phyloP scores from a whole-genome alignment of 768 basidiomycete genomes.

The Tulasnella sp. region DNA sequence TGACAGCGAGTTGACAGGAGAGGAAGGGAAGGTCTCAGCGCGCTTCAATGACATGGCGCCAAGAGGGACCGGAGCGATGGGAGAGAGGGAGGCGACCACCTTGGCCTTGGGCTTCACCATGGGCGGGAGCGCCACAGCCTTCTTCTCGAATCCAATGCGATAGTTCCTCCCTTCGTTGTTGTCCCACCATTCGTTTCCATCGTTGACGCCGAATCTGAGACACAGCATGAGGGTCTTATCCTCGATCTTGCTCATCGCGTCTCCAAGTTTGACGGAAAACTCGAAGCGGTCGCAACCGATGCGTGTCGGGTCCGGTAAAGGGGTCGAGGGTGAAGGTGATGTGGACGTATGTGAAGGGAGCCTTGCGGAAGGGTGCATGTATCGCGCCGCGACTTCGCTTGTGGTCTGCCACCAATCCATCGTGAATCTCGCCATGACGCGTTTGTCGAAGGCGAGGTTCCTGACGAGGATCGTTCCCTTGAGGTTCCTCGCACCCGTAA shows the following conservation, averaged over 20 bases:
- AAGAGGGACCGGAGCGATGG: too few relatives aligned
- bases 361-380: constrained; percentile 34
- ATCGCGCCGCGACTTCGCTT: constrained; percentile 76
- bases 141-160: constrained; percentile 45
- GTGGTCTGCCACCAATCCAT: constrained; percentile 95
- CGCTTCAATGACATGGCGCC: neutral
- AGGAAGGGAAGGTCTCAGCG: neutral
- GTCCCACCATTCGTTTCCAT: constrained; percentile 81
- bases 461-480: constrained; percentile 67
- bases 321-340: constrained; percentile 20
- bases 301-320: constrained; percentile 23
- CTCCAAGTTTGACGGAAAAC: constrained; percentile 65
- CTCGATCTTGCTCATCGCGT: constrained; percentile 63
- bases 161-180: constrained; percentile 78
- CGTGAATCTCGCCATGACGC: constrained; percentile 82
- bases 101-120: neutral
- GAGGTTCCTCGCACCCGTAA: constrained; percentile 37
- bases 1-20: too few relatives aligned
- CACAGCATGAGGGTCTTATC: constrained; percentile 76
- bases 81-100: too few relatives aligned
- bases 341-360: constrained; percentile 24
- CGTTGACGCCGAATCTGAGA: constrained; percentile 52
- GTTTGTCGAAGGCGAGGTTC: constrained; percentile 81
- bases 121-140: neutral
- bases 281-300: constrained; percentile 48